These are phyloP conservation scores for Cystoderma amianthinum DNA, from an alignment of 768 basidiomycete species.

Conservation along the genomic window DNA sequence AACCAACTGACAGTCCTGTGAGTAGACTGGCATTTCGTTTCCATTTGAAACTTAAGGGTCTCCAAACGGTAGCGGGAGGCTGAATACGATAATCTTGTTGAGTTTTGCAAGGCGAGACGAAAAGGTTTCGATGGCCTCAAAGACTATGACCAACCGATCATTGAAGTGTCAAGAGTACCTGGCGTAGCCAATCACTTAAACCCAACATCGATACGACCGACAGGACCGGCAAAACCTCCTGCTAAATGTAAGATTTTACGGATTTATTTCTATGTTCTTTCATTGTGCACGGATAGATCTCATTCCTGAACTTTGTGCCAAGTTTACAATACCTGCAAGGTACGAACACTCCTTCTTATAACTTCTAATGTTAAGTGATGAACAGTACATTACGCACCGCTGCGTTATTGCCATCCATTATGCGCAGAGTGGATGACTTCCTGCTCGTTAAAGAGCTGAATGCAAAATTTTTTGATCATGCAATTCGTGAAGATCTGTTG, in stretches of 20 bases:
- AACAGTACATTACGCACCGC: conserved; percentile 55
- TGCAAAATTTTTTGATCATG: conserved; percentile 52
- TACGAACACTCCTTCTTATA: conserved; percentile 14
- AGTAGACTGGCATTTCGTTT: conserved; percentile 16
- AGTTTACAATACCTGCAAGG: conserved; percentile 71
- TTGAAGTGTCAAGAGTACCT: conserved; percentile 57
- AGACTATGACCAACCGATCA: conserved; percentile 61
- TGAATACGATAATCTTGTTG: conserved; percentile 52
- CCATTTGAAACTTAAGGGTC: conserved; percentile 1
- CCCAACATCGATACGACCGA: conserved; percentile 37
- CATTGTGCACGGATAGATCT: conserved; percentile 42
- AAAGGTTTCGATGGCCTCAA: conserved; percentile 58
- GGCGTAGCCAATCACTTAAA: conserved; percentile 50
- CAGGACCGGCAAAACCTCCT: conserved; percentile 27
- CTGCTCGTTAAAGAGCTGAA: conserved; percentile 78
- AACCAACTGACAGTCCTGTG: conserved; percentile 59
- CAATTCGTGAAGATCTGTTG: conserved; percentile 55
- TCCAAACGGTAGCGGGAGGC: conserved; percentile 44
- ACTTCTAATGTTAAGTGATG: neutral
- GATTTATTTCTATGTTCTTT: neutral
- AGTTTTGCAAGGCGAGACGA: conserved; percentile 56
- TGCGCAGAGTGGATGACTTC: conserved; percentile 63
- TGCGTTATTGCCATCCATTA: conserved; percentile 68
- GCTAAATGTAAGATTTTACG: conserved; percentile 50
- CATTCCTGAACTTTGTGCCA: conserved; percentile 78